Conservation (phyloP, 352 stramenopile genomes). For the Globisporangium paroecandrum region DNA sequence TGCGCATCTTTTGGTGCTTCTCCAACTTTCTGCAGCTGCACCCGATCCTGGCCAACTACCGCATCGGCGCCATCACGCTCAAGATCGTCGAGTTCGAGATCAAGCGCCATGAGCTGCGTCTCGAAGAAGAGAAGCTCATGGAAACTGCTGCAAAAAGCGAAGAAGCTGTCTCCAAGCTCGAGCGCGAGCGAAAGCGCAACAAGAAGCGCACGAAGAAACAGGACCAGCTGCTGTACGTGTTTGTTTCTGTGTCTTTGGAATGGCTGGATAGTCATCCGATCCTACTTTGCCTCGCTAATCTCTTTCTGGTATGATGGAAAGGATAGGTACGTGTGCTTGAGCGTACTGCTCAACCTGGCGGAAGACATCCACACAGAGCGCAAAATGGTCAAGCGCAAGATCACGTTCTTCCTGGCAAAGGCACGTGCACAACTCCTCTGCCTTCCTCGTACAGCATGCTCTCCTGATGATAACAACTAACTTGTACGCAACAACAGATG, state of each 20-base stretch:
- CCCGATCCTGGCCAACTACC: slow-evolving; percentile 89
- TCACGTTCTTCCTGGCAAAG: slow-evolving; percentile 79
- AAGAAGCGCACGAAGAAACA: slow-evolving; percentile 91
- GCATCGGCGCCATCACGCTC: slow-evolving; percentile 91
- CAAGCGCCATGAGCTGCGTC: slow-evolving; percentile 79
- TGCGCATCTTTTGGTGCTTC: slow-evolving; percentile 94
- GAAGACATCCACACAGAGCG: slow-evolving; percentile 92
- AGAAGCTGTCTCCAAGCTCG: slow-evolving; percentile 53
- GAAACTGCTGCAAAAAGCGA: slow-evolving; percentile 28
- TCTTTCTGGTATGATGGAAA: neutral
- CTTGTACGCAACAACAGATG: slow-evolving; percentile 34
- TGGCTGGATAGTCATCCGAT: neutral
- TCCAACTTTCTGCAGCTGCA: slow-evolving; percentile 95
- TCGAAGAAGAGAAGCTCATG: slow-evolving; percentile 65
- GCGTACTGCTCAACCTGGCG: slow-evolving; percentile 92
- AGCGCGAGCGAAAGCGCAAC: slow-evolving; percentile 82
- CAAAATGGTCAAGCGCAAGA: slow-evolving; percentile 96
- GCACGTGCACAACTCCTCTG: slow-evolving; percentile 14
- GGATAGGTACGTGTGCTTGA: slow-evolving; percentile 83
- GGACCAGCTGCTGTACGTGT: slow-evolving; percentile 87
- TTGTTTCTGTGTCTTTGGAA: neutral
- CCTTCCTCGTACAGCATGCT: neutral
- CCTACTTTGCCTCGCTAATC: neutral
- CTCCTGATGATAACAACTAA: no score
- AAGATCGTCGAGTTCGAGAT: slow-evolving; percentile 95